Conservation (phyloP, 73 alveolate genomes). For the Tetrahymena malaccensis region DNA sequence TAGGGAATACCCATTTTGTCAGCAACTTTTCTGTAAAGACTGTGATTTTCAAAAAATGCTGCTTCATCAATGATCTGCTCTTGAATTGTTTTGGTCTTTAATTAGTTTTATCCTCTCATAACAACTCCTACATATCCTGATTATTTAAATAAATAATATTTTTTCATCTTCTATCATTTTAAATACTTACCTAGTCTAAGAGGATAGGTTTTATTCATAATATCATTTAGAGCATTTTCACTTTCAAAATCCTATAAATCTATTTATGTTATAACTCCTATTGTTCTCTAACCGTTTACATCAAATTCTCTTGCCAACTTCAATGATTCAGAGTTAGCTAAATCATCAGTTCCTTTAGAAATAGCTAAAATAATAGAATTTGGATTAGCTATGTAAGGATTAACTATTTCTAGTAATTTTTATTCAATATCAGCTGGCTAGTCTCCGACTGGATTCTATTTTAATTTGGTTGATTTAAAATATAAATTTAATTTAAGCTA, state of each 20-base stretch:
- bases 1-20: slow-evolving; percentile 45
- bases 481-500: neutral
- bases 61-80: slow-evolving; percentile 69
- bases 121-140: slow-evolving; percentile 95
- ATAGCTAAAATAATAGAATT: slow-evolving; percentile 87
- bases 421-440: slow-evolving; percentile 88
- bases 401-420: slow-evolving; percentile 59
- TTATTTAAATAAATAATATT: neutral
- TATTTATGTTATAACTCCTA: slow-evolving; percentile 84
- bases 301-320: slow-evolving; percentile 92
- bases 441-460: slow-evolving; percentile 72
- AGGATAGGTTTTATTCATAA: slow-evolving; percentile 81
- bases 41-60: slow-evolving; percentile 53
- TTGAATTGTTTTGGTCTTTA: slow-evolving; percentile 54
- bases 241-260: slow-evolving; percentile 90
- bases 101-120: slow-evolving; percentile 53
- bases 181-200: slow-evolving; percentile 1
- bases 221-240: slow-evolving; percentile 75
- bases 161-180: neutral
- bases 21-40: slow-evolving; percentile 39
- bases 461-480: neutral
- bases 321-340: slow-evolving; percentile 90
- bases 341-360: slow-evolving; percentile 85
- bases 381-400: slow-evolving; percentile 61
- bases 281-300: slow-evolving; percentile 82